Evolutionary conservation across 176 grass and related monocot species (phyloP), one percentile per base, ranked within the genome.

Genomic region (Urochloa ruziziensis): DNA sequence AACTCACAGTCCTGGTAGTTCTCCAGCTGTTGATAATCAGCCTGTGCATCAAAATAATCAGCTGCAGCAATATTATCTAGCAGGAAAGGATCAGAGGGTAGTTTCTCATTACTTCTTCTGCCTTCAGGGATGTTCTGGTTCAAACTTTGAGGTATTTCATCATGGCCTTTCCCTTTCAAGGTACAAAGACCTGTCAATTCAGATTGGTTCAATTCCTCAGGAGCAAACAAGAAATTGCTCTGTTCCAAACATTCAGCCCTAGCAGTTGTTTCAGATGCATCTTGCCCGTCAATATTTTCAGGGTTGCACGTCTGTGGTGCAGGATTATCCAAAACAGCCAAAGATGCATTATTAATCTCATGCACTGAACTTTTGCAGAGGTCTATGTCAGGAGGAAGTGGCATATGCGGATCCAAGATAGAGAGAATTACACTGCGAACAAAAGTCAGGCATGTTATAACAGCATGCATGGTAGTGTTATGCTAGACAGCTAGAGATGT

Each of bases 11-110:
- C 91, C 66, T 93, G 79, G 56, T 91, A 82, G 61, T 89, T 91
- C 51, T 88, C 67, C 72, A 98, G 87, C 74, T 93, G 88, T 74
- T 90, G 79, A 93, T 95, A 98, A 98, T 98, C 95, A 86, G 79
- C 89, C 43, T 82, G 84, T 49, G 71, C 84, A 89, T 94, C 88
- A 70, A 90, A 84, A 80, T 90, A 95, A 85, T 98, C 95, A 78
- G 85, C 86, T 40, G 82, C 77, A 59, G 85, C 44, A 84, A 78
- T 81, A 91, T 92, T 86, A 82, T 98, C 87, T 65, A 95, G 77
- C 65, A 83, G 86, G 78, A 88, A 93, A 49, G 80, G 70, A 23
- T 67, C 47, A 80, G 80, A 64, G 4, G 18, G 53, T 80, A 79
- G 75, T 74, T 87, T 87, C 48, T 77, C 76, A 62, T 93, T 83